Base-by-base conservation (phyloP, 768 basidiomycete genomes). In the Rhizopogon vinicolor region DNA sequence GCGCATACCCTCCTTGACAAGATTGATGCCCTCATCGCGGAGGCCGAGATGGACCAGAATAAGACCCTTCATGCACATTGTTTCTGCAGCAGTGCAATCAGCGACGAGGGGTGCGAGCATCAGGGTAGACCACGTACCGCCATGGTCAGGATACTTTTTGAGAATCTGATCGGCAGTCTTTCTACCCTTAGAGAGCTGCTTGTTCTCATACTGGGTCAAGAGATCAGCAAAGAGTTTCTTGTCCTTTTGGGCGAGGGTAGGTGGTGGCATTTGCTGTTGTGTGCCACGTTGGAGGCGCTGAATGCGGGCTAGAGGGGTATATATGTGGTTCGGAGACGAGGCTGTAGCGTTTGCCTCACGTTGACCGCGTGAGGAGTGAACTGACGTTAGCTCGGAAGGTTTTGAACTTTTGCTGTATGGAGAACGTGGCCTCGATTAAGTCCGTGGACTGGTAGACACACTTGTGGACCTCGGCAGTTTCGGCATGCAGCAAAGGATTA, bases 1-100 rank as follows among this genome's bases (percentile, higher is more conserved):
- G 42, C 84, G 80, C 60, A 92, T 80, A 55, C 93, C 93, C 62
- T 90, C 87, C 75, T 89, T 88, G 61, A 93, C 87, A 44, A 92
- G 80, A 39, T 89, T 86, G 55, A 89, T 76, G 31, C 93, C 93
- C 60, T 93, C 84, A 29, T 88, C 91, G 58, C 85, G 85, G 66
- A 79, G 79, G 49, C 85, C 91, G 82, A 86, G 84, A 66, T 89
- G 89, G 31, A 85, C 86, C 63, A 87, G 74, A 52, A 97, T 78
- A 48, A 98, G 84, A 1, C 96, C 96, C 68, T 96, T 97, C 91
- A 99, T 94, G 68, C 91, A 93, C 67, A 95, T 71, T 28, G 96
- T 95, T 74, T 98, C 96, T 98, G 65, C 3, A 35, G 14, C 49
- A 37, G 46, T 54, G 54, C 54, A 54, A 51, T 43, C 22, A 53